phyloP scores from a whole-genome alignment of 495 filamentous ascomycete species.

The Annulohypoxylon nitens region DNA sequence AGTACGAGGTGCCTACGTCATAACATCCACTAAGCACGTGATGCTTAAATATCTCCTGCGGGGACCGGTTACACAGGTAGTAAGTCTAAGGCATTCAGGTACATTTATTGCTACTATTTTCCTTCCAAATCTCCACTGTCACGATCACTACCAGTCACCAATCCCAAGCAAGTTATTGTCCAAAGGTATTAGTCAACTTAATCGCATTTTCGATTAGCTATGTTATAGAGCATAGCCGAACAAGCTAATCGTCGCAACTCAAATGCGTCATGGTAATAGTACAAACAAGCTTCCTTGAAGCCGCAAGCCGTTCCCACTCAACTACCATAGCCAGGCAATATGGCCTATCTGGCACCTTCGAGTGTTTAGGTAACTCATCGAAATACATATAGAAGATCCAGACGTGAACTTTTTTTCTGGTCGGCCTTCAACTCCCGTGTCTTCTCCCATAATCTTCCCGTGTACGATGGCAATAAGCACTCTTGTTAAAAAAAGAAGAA shows the following conservation, averaged over 20 bases:
- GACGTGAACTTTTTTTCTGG: constrained; percentile 11
- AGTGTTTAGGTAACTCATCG: background rate
- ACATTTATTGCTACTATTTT: background rate
- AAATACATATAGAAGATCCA: constrained; percentile 28
- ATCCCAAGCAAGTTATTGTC: background rate
- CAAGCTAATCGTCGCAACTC: constrained; percentile 19
- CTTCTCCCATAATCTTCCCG: background rate
- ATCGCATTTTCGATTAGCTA: background rate
- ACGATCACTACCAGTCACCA: background rate
- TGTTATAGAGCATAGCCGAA: constrained; percentile 10
- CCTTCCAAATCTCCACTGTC: background rate
- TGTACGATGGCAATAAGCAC: constrained; percentile 2
- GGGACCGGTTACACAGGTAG: background rate
- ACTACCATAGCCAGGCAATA: constrained; percentile 15
- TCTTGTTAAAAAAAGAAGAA: background rate
- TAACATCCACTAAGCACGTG: constrained; percentile 14
- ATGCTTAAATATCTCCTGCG: background rate
- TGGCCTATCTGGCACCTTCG: constrained; percentile 6
- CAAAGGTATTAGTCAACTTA: background rate
- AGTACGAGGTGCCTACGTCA: background rate
- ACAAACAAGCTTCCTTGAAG: constrained; percentile 31
- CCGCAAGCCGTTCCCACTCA: constrained; percentile 8
- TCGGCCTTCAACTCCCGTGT: background rate
- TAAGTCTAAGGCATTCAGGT: too few species aligned
- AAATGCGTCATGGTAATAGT: constrained; percentile 21